Conservation (phyloP, 2,329 filamentous ascomycete genomes). For the Fusarium continuum region DNA sequence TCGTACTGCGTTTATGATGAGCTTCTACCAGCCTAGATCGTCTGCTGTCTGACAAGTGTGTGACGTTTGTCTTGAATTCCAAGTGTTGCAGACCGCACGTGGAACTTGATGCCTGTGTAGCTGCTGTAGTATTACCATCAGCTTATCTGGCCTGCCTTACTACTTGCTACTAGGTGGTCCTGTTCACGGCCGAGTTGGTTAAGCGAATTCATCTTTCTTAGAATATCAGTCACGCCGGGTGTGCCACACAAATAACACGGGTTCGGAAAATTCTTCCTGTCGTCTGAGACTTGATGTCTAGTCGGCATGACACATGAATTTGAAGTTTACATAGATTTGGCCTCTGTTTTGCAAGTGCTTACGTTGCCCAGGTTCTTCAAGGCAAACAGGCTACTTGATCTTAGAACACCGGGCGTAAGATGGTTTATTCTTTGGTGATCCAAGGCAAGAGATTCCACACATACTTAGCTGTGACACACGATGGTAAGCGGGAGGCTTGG, state of each 20-base stretch:
- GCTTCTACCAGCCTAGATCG: neutral
- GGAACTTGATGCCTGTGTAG: neutral
- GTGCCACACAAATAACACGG: neutral
- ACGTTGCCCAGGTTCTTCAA: neutral
- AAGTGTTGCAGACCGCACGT: neutral
- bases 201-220: neutral
- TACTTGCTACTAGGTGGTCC: slow-evolving; percentile 7
- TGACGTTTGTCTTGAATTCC: neutral
- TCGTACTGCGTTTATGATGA: slow-evolving; percentile 2
- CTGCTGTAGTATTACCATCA: neutral
- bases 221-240: slow-evolving; percentile 9
- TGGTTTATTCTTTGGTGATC: too few species aligned
- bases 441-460: too few species aligned
- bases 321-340: neutral
- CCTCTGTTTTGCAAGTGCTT: neutral
- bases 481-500: too few species aligned
- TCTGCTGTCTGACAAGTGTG: neutral
- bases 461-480: too few species aligned
- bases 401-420: neutral
- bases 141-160: slow-evolving; percentile 3
- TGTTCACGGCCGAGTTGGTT: slow-evolving; percentile 9
- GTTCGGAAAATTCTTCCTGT: neutral
- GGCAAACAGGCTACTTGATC: neutral
- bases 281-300: neutral
- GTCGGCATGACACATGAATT: neutral